Percentiles rank a stretch among this genome's conserved stretches.
Evolutionary conservation across 2,329 filamentous ascomycete species (phyloP).

Genomic region (Apiospora pterosperma): DNA sequence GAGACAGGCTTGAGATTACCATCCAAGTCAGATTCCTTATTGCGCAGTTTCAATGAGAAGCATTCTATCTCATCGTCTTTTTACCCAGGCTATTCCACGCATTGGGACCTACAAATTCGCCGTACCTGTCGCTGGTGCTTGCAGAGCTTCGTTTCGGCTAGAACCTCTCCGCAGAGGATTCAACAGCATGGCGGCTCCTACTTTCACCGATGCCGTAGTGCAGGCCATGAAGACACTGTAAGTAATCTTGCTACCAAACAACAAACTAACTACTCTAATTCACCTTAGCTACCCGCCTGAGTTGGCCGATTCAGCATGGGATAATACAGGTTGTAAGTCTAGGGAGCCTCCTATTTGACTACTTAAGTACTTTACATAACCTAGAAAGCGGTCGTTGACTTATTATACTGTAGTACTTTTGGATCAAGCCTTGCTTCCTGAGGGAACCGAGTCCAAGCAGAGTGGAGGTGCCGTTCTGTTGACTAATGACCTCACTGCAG

Average conservation of each 20-base stretch:
- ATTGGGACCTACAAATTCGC: background rate
- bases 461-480: constrained; percentile 42
- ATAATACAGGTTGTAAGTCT: constrained; percentile 75
- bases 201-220: constrained; percentile 61
- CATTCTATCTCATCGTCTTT: background rate
- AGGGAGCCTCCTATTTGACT: background rate
- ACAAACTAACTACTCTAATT: background rate
- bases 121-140: background rate
- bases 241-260: constrained; percentile 29
- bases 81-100: background rate
- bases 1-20: background rate
- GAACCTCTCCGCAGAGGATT: constrained; percentile 3
- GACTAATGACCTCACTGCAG: constrained; percentile 86
- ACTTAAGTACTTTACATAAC: too few relatives aligned
- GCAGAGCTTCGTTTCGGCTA: background rate
- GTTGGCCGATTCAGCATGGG: constrained; percentile 85
- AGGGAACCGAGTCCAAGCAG: constrained; percentile 29
- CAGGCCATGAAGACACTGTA: constrained; percentile 76
- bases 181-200: constrained; percentile 19
- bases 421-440: constrained; percentile 52
- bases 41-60: background rate
- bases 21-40: background rate
- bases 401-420: constrained; percentile 41
- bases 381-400: background rate
- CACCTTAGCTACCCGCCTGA: constrained; percentile 76